Evolutionary conservation across 1,284 basidiomycete species (phyloP).

Genomic region (Trichosporon sp.): DNA sequence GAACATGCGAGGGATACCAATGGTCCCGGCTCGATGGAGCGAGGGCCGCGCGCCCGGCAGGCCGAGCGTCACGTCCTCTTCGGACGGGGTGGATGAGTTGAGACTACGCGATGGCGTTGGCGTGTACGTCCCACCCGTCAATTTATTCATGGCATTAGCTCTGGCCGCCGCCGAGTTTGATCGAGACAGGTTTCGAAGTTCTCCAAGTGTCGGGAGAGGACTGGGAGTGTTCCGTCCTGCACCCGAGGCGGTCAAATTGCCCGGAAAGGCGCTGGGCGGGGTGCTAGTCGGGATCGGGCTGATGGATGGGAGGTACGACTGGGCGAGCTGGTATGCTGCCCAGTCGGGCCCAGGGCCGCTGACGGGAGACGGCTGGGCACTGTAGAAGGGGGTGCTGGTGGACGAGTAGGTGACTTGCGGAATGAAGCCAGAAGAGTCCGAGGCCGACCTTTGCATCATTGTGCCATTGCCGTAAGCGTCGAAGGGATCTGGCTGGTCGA

Average conservation of each 20-base stretch:
- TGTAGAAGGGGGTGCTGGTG: slow-evolving; percentile 17
- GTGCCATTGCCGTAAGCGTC: slow-evolving; percentile 19
- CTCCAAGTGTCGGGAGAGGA: slow-evolving; percentile 44
- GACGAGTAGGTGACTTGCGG: slow-evolving; percentile 21
- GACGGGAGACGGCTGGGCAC: slow-evolving; percentile 22
- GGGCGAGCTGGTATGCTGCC: slow-evolving; percentile 39
- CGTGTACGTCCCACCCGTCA: slow-evolving; percentile 32
- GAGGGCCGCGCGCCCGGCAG: slow-evolving; percentile 17
- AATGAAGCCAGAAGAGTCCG: slow-evolving; percentile 34
- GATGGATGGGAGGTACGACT: slow-evolving; percentile 38
- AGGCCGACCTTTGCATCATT: slow-evolving; percentile 37
- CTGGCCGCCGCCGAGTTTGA: slow-evolving; percentile 48
- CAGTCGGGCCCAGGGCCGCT: slow-evolving; percentile 29
- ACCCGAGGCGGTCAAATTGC: slow-evolving; percentile 10
- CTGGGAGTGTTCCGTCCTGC: slow-evolving; percentile 38
- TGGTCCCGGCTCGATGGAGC: slow-evolving; percentile 36
- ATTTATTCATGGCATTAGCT: slow-evolving; percentile 46
- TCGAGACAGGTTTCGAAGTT: slow-evolving; percentile 42
- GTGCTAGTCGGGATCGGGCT: slow-evolving; percentile 24
- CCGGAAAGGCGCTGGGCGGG: slow-evolving; percentile 19
- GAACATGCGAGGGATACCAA: slow-evolving; percentile 34
- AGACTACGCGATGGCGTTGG: slow-evolving; percentile 7
- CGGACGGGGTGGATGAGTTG: slow-evolving; percentile 11
- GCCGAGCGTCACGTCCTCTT: slow-evolving; percentile 24
- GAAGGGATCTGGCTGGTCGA: slow-evolving; percentile 12